These are phyloP conservation scores for Penicillium corylophilum DNA, from an alignment of 2,329 filamentous ascomycete species.

Conservation along the genomic window DNA sequence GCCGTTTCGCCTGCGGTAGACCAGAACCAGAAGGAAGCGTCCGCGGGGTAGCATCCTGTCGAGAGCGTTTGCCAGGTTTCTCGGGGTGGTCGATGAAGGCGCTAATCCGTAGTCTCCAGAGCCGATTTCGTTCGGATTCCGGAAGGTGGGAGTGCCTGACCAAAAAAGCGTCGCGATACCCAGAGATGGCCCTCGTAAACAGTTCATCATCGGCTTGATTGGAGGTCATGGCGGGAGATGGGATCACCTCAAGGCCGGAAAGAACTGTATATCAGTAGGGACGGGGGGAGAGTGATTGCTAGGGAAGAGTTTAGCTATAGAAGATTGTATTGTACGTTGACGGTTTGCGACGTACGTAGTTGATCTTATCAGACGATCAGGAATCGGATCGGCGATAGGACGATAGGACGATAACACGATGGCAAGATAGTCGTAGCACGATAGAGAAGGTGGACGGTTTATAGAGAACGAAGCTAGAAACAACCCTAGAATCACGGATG, in stretches of 20 bases:
- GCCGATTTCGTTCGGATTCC: conserved; percentile 41
- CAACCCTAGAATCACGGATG: neutral
- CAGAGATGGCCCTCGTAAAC: conserved; percentile 42
- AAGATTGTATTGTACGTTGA: neutral
- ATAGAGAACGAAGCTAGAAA: neutral
- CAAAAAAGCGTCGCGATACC: conserved; percentile 45
- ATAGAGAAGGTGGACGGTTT: neutral
- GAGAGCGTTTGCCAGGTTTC: conserved; percentile 42
- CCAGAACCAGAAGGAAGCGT: conserved; percentile 39
- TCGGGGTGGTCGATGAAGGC: conserved; percentile 35
- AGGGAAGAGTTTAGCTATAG: neutral
- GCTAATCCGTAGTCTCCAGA: conserved; percentile 41
- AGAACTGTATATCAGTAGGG: conserved; percentile 34
- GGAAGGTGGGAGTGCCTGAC: conserved; percentile 41
- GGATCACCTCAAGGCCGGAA: conserved; percentile 10
- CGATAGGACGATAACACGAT: neutral
- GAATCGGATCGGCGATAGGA: neutral
- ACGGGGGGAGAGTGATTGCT: neutral
- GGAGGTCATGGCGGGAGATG: conserved; percentile 32
- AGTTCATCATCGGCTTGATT: conserved; percentile 40
- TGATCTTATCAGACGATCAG: neutral
- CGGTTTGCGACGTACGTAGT: neutral
- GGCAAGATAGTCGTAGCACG: neutral
- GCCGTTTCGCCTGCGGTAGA: conserved; percentile 43
- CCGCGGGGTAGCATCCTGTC: conserved; percentile 42